Base-by-base conservation (phyloP, 208 protist species). In the Trypanosoma platydactyli region DNA sequence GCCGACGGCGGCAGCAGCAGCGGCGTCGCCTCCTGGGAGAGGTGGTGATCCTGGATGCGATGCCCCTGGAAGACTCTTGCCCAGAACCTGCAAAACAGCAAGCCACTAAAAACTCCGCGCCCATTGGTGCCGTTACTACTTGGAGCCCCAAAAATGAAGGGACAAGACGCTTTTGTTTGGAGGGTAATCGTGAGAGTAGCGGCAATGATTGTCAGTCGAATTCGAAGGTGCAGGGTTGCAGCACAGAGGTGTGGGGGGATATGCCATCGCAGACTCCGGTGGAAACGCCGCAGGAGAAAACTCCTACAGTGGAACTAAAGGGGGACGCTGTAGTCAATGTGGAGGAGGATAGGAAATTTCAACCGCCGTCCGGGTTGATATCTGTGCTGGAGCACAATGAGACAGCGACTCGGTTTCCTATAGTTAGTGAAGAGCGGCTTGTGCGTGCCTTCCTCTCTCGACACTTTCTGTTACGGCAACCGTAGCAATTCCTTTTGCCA, bases 1-100 rank as follows among this genome's bases (percentile, higher is more conserved):
- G n/a, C n/a, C n/a, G n/a, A 38, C 9, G 33, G 33, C 33, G 5
- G 33, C 33, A 3, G 33, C 33, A 3, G 33, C 33, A 3, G 30
- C 58, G 67, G 15, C 50, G 44, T 29, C 58, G 60, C 20, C 49
- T 49, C 24, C 54, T 73, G 27, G 68, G 68, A 41, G 60, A 60
- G 18, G 68, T 67, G 15, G 41, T 73, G 20, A 60, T 30, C 35
- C 20, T 73, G 7, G 35, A 67, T 27, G 42, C 29, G 15, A 5
- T 15, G 20, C 38, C 12, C n/a, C 4, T 44, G 25, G 60, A 48
- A 20, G n/a, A 7, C 33, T 9, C 33, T 38, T 38, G 33, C 33
- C 3, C 5, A 38, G 33, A 38, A 3, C 3, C 33, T 38, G 33
- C 33, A 9, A 3, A 38, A 9, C 33, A 38, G 33, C 33, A 38